Evolutionary conservation across 2,329 filamentous ascomycete genomes (phyloP), one percentile per base, ranked within the genome.

Genomic region (Colletotrichum graminicola): DNA sequence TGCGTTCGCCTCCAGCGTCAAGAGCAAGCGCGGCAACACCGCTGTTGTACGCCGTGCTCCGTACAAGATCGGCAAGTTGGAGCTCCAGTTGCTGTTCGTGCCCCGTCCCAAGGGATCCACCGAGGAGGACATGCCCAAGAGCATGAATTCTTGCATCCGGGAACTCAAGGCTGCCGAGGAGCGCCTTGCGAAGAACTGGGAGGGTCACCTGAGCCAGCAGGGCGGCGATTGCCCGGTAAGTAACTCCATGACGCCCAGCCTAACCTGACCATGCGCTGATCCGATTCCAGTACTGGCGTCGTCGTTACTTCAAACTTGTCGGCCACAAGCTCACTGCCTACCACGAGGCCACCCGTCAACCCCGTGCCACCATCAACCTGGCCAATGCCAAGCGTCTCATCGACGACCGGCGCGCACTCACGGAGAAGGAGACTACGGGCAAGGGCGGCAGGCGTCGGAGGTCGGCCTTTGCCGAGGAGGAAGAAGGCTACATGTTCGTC

Each of bases 401-500:
- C 74, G 96, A 99, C 78, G 96, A 99, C 80, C 93, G 94, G 68
- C 91, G 91, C 26, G 88, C 93, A 26, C 86, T 99, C 59, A 94
- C 92, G 8, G 93, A 97, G 77, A 94, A 93, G 75, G 94, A 97
- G 78, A 94, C 92, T 0, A 91, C 88, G 18, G 92, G 92, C 68
- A 93, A 91, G 79, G 89, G 89, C 74, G 93, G 94, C 67, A 91
- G 90, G 76, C 92, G 96, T 54, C 92, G 96, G 67, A 94, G 97
- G 80, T 98, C 95, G 43, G 96, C 94, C 14, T 99, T 99, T 80
- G 95, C 95, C 1, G 96, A 98, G 81, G 96, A 99, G 75, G 96
- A 99, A 82, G 96, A 99, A 80, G 96, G 96, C 52, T 99, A 99
- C 85, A 97, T 98, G 93, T 99, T 99, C 80, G 95, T 99, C 64